Base-by-base conservation (phyloP, 2,329 filamentous ascomycete species). In the Neofusicoccum parvum region DNA sequence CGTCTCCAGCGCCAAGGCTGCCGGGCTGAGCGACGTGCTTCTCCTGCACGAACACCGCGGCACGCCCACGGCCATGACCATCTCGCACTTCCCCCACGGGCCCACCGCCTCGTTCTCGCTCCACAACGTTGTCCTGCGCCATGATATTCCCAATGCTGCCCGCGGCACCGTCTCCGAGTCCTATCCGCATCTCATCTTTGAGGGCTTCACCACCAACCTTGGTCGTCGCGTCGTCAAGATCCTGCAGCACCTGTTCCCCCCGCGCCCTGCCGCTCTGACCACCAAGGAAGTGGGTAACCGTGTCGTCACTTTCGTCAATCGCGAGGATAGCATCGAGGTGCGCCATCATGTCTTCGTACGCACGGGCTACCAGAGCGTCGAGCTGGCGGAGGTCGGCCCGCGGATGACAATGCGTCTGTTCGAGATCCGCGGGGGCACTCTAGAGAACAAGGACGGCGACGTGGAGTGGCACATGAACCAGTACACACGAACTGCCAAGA, bases 361-460 rank as follows among this genome's bases (percentile, higher is more conserved):
- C 76, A 98, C 95, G 0, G 90, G 92, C 0, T 95, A 94, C 74
- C 89, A 96, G 74, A 92, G 90, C 66, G 92, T 98, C 5, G 93
- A 96, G 78, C 80, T 97, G 71, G 90, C 91, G 14, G 93, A 97
- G 77, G 92, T 96, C 59, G 93, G 94, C 0, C 95, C 95, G 1
- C 86, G 95, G 65, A 97, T 98, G 92, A 97, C 93, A n/a, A 95
- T 98, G 92, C 86, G 92, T 70, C 82, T 93, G 62, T 99, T 98
- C 75, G 92, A 98, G 81, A 97, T 99, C 68, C 86, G 94, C 53
- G 90, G 90, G 62, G 94, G 95, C 15, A 96, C 94, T 3, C 82
- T 97, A 67, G 95, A 98, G 75, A 96, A 94, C 74, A 96, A 96
- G 78, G 92, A 96, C 70, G 94, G 94, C 3, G 95, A 99, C 79